Evolutionary conservation across 805 yeast species (phyloP), one percentile per base, ranked within the genome.

Genomic region (Suhomyces kilbournensis): DNA sequence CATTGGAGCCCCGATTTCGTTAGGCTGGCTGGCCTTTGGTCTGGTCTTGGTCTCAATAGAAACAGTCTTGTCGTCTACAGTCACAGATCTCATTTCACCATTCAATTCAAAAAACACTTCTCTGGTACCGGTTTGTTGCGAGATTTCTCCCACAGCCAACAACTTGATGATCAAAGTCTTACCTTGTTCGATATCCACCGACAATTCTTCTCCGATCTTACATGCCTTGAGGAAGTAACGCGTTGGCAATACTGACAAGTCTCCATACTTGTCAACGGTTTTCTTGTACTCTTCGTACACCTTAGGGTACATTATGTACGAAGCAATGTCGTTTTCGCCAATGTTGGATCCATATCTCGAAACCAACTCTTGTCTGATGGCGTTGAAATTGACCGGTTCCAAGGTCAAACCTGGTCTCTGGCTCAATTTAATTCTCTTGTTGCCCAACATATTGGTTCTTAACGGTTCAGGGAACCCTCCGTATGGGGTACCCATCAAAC

Each of bases 401-500:
- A 94, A 78, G 64, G 84, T 84, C 68, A 93, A 82, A 58, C 99
- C 99, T 44, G 99, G 99, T 75, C 99, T 86, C 60, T 79, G 76
- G 56, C 84, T 82, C 73, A 94, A 82, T 75, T 90, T 90, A 75
- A 88, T 85, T 77, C 99, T 88, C 85, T 91, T 91, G 70, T 92
- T 96, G 65, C 85, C 84, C 66, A 94, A 83, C 57, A 94, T 82
- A 71, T 92, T 90, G 39, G 97, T 80, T 76, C 99, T 86, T 73
- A 94, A 80, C 39, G 99, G 99, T 76, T 94, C 99, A 54, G 99
- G 99, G 96, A 94, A 94, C 7, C 99, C 99, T 61, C 99, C 99
- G 69, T 90, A 90, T 66, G 99, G 99, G 60, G 94, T 94, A 69
- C 99, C 99, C 89, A 94, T 94, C 70, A 94, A 82, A 64, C 99